Conservation (phyloP, 495 filamentous ascomycete genomes). For the Lasiosphaeria hispida region DNA sequence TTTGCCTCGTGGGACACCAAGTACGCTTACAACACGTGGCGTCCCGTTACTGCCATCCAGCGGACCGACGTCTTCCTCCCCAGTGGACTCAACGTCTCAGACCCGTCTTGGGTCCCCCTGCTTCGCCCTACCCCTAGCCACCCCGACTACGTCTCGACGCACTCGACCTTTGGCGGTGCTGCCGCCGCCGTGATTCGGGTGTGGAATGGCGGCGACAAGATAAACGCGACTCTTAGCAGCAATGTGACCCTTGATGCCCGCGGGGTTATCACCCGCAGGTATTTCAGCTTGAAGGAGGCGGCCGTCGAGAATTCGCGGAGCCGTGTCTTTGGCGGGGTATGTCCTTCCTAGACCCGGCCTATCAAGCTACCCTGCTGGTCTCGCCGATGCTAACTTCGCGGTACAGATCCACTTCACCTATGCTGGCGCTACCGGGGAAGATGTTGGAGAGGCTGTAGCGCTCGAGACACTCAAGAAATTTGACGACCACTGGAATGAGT, state of each 20-base stretch:
- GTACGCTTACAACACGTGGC: constrained; percentile 29
- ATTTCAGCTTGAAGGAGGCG: constrained; percentile 24
- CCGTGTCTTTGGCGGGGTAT: constrained; percentile 34
- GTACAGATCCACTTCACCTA: constrained; percentile 32
- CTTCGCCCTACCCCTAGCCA: constrained; percentile 35
- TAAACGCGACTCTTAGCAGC: constrained; percentile 26
- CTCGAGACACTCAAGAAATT: constrained; percentile 22
- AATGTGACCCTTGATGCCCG: constrained; percentile 31
- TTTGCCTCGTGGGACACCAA: constrained; percentile 34
- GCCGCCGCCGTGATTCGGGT: constrained; percentile 26
- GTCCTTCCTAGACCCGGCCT: constrained; percentile 8
- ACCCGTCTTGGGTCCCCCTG: constrained; percentile 31
- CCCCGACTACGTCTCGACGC: constrained; percentile 36
- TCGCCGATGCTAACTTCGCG: too few species aligned
- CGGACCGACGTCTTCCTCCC: constrained; percentile 23
- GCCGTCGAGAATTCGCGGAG: constrained; percentile 30
- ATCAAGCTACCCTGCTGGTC: too few species aligned
- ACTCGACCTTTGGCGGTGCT: constrained; percentile 36
- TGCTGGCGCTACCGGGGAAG: constrained; percentile 23
- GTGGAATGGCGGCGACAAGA: constrained; percentile 25
- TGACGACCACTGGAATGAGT: constrained; percentile 25
- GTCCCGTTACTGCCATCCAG: constrained; percentile 36
- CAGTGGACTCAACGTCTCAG: constrained; percentile 22
- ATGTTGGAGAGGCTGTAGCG: constrained; percentile 25
- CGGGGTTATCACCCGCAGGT: constrained; percentile 30